Percentiles rank a stretch among this genome's conserved stretches.
Evolutionary conservation across 768 basidiomycete species (phyloP).

Genomic region (Psilocybe sp.): DNA sequence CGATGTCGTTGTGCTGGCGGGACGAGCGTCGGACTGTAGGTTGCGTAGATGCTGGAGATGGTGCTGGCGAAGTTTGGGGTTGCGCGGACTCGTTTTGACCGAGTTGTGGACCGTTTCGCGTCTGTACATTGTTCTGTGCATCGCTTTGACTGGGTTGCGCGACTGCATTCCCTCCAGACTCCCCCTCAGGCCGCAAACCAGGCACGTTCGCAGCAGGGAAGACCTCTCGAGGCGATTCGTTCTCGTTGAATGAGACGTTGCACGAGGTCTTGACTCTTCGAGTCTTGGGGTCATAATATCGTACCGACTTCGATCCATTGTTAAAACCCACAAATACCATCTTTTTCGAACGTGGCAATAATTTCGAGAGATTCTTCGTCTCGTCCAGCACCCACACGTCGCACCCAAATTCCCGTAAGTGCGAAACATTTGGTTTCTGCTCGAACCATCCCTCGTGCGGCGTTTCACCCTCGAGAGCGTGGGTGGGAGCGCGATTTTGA

Average conservation of each 20-base stretch:
- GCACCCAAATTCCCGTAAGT: conserved; percentile 23
- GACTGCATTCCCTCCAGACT: background rate
- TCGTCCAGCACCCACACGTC: conserved; percentile 20
- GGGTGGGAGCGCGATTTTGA: conserved; percentile 22
- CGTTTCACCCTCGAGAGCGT: conserved; percentile 16
- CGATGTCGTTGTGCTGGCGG: background rate
- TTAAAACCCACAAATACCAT: conserved; percentile 17
- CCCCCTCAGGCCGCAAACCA: conserved; percentile 14
- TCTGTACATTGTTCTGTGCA: background rate
- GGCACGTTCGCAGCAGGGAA: background rate
- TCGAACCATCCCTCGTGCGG: conserved; percentile 18
- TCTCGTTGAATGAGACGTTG: conserved; percentile 18
- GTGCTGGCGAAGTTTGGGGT: background rate
- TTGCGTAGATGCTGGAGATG: background rate
- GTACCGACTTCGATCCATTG: conserved; percentile 18
- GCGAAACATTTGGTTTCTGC: conserved; percentile 17
- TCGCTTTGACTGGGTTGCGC: background rate
- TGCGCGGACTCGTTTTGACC: background rate
- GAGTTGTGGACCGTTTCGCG: background rate
- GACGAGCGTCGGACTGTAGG: background rate
- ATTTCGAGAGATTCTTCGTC: conserved; percentile 3
- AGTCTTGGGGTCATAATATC: conserved; percentile 15
- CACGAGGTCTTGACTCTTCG: conserved; percentile 15
- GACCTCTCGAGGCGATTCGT: conserved; percentile 2
- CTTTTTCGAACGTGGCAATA: conserved; percentile 9